A percentile compares a stretch with the other conserved stretches of the same genome.
These are phyloP conservation scores for Dothistroma pini DNA, from an alignment of 2,329 filamentous ascomycete genomes.

Conservation along the genomic window DNA sequence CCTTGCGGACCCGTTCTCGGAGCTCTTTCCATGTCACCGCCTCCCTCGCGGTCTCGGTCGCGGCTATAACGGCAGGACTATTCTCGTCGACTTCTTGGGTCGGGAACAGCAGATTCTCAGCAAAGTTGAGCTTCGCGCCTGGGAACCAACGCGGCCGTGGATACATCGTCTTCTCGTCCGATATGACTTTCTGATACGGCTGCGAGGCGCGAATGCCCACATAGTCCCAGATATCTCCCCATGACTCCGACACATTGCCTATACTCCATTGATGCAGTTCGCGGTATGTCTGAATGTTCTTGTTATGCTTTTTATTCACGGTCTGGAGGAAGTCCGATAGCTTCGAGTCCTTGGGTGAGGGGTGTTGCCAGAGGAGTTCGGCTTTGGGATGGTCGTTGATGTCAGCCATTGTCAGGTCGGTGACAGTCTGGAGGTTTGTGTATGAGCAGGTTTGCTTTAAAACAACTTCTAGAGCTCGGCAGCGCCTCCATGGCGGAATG, in stretches of 20 bases:
- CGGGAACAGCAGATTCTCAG: constrained; percentile 89
- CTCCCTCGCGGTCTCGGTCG: constrained; percentile 68
- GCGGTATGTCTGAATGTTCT: constrained; percentile 63
- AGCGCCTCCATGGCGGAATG: background rate
- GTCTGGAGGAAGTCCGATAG: constrained; percentile 51
- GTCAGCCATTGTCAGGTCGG: constrained; percentile 9
- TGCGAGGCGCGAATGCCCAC: constrained; percentile 69
- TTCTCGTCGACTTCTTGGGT: constrained; percentile 55
- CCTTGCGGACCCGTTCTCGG: constrained; percentile 70
- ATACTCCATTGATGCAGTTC: constrained; percentile 85
- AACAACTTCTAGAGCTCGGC: background rate
- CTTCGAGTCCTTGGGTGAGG: constrained; percentile 40
- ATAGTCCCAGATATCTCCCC: constrained; percentile 81
- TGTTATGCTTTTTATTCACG: constrained; percentile 63
- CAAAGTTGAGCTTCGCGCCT: constrained; percentile 80
- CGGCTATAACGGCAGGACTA: constrained; percentile 69
- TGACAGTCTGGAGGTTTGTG: background rate
- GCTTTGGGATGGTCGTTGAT: constrained; percentile 3
- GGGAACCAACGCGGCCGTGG: constrained; percentile 84
- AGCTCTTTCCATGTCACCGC: constrained; percentile 74
- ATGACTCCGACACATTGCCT: constrained; percentile 70
- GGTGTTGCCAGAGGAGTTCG: constrained; percentile 37
- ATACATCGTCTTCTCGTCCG: constrained; percentile 67
- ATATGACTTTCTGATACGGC: constrained; percentile 63
- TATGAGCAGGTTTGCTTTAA: background rate